Evolutionary conservation across 2,329 filamentous ascomycete species (phyloP), one percentile per base, ranked within the genome.

Genomic region (Pezicula radicicola): DNA sequence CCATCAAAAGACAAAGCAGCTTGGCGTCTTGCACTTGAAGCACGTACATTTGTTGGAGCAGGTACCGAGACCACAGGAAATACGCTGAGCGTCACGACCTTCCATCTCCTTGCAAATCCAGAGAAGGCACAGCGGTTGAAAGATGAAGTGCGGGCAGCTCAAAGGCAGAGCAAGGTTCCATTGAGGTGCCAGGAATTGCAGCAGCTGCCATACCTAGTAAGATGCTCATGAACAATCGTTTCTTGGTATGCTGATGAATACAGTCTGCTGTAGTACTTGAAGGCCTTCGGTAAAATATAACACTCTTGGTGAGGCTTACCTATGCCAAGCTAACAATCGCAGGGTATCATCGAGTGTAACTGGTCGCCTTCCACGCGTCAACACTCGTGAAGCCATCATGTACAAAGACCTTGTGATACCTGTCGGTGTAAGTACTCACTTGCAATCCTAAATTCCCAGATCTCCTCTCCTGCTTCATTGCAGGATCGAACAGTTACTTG

Each of bases 51-150:
- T 13, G 50, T 66, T 12, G 57, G 51, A 27, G 63, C 62, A 8
- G 63, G 63, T 2, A 60, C 61, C 1, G 62, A 66, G 37, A 63
- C 61, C 1, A 61, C 62, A 28, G 57, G 58, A 16, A 50, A 55
- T 33, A 57, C 56, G 1, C 42, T 64, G 5, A 55, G 53, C 2
- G 51, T 56, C 3, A 57, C 48, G 1, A 49, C 53, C 2, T 65
- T 56, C 45, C 50, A 63, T 44, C 49, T 64, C 4, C 45, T 57
- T 12, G 30, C 44, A 4, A 55, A 64, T 53, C 47, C 50, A 37
- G 46, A 52, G 6, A 52, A 58, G 6, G 16, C 56, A 35, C 28
- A 35, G n/a, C 45, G 39, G 35, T 48, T 65, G 18, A 55, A 54
- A 21, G 44, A 55, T 2, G 61, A 63, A 43, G 6, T 65, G 10